Evolutionary conservation across 441 rosid species (phyloP), one percentile per base, ranked within the genome.

Genomic region (Hura crepitans): DNA sequence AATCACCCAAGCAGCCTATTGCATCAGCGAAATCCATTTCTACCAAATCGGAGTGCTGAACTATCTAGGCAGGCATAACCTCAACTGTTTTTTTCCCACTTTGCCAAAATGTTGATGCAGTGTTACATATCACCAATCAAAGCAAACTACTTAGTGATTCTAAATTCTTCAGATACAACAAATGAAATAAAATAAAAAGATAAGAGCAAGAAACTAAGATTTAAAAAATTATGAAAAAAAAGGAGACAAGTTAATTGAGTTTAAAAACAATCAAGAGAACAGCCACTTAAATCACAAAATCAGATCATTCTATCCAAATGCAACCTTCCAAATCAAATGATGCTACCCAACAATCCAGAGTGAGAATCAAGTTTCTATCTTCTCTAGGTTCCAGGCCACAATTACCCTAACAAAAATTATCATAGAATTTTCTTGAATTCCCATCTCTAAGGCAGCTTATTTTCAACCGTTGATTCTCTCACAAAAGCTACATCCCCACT

Each of bases 401-500:
- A 74, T 50, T 27, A 62, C 65, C 42, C 7, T n/a, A n/a, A 30
- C 15, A 20, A 65, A 55, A 67, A 66, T 6, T 23, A 54, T 47
- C 49, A 13, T 35, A 35, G 13, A 7, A 28, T 35, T 4, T n/a
- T 28, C 35, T 47, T 25, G 9, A 46, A 58, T 10, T 17, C 57
- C 28, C 30, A 39, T 63, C 75, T 47, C 27, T 3, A 56, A 53
- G 68, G 66, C 61, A 50, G 22, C 68, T 54, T 28, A 7, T 42
- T 23, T 68, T 81, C 82, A 78, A 56, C 71, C 77, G 39, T 65
- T 72, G 4, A 65, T 73, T 86, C 90, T 77, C 74, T 87, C 51
- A 87, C 80, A 63, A 89, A 87, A 74, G 84, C 58, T 61, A 89
- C 72, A 27, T 87, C 90, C 53, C 72, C 74, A 37, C 60, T 65